Percentiles rank a stretch among this genome's conserved stretches.
Evolutionary conservation across 352 stramenopile species (phyloP).

Genomic region (Phytophthora hybrid): DNA sequence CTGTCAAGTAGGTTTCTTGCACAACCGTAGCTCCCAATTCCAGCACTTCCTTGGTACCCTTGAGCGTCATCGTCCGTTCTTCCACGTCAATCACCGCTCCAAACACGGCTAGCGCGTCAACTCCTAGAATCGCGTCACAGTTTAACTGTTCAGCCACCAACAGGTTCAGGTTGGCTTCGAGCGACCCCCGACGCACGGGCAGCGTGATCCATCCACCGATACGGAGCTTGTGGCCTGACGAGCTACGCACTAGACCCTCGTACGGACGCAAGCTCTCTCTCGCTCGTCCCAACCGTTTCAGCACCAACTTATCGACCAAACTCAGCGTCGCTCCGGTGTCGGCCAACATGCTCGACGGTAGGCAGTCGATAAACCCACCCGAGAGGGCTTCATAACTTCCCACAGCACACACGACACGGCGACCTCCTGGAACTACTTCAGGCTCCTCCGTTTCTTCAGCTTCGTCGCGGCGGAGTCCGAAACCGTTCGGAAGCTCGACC

Average conservation of each 20-base stretch:
- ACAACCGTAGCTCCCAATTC: neutral
- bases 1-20: neutral
- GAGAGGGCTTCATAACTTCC: neutral
- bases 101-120: neutral
- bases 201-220: neutral
- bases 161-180: neutral
- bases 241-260: too few species aligned
- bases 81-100: conserved; percentile 3
- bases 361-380: neutral
- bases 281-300: too few species aligned
- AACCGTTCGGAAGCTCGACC: neutral
- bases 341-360: neutral
- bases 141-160: neutral
- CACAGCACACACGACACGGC: neutral
- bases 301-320: too few species aligned
- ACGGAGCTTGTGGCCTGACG: too few species aligned
- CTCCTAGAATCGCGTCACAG: neutral
- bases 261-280: too few species aligned
- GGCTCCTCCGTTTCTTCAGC: neutral
- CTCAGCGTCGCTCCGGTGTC: conserved; percentile 6
- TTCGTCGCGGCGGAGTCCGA: neutral
- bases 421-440: neutral
- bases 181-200: neutral
- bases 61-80: conserved; percentile 1
- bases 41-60: neutral